Evolutionary conservation across 257 asterid species (phyloP).

Genomic region (Cordia subcordata): DNA sequence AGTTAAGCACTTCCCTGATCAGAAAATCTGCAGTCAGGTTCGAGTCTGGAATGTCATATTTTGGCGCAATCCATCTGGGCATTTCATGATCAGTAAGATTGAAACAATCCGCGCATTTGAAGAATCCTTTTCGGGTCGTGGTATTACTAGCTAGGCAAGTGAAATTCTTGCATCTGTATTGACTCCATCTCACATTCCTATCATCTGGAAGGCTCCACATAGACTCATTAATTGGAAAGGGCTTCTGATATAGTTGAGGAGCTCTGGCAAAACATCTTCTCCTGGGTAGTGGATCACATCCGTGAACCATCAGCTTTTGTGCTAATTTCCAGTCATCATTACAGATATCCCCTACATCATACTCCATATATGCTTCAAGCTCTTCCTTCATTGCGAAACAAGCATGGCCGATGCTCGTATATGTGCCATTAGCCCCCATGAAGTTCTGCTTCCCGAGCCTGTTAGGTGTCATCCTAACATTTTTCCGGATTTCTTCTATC

Average conservation of each 20-base stretch:
- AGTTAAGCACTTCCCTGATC: slow-evolving; percentile 39
- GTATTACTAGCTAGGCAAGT: slow-evolving; percentile 36
- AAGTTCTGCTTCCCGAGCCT: slow-evolving; percentile 54
- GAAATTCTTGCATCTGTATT: slow-evolving; percentile 54
- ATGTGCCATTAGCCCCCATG: slow-evolving; percentile 64
- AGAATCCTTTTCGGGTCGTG: slow-evolving; percentile 42
- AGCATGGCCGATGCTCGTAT: slow-evolving; percentile 57
- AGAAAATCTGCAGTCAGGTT: slow-evolving; percentile 42
- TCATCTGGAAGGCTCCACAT: slow-evolving; percentile 54
- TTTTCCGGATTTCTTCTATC: slow-evolving; percentile 51
- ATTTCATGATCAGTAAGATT: slow-evolving; percentile 43
- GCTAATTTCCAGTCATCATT: slow-evolving; percentile 60
- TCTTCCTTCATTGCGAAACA: slow-evolving; percentile 49
- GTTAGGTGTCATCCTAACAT: slow-evolving; percentile 47
- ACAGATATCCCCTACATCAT: slow-evolving; percentile 57
- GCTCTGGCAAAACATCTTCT: slow-evolving; percentile 49
- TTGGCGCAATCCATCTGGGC: slow-evolving; percentile 47
- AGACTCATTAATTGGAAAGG: slow-evolving; percentile 37
- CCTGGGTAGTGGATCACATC: slow-evolving; percentile 71
- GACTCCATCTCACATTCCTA: slow-evolving; percentile 52
- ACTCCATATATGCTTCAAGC: slow-evolving; percentile 57
- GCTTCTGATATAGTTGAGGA: slow-evolving; percentile 44
- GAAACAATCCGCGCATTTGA: slow-evolving; percentile 58
- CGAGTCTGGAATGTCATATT: slow-evolving; percentile 22
- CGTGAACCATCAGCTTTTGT: slow-evolving; percentile 50